Conservation (phyloP, 2,329 filamentous ascomycete genomes). For the Sclerotinia subarctica region DNA sequence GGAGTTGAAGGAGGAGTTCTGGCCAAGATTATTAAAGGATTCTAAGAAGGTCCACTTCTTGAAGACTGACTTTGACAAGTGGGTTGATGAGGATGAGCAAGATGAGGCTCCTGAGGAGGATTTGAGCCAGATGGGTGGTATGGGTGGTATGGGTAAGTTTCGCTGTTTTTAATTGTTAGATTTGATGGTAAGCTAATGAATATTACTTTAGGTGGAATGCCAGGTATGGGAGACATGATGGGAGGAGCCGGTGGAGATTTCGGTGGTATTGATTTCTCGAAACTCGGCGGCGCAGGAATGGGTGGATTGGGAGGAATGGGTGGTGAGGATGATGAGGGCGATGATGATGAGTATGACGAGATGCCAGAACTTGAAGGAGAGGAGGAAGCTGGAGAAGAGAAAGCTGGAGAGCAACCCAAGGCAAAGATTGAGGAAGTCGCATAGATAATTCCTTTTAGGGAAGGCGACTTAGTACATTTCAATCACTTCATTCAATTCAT, state of each 20-base stretch:
- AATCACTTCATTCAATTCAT: not conserved
- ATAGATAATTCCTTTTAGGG: conserved; percentile 26
- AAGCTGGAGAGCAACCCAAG: conserved; percentile 41
- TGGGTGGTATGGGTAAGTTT: conserved; percentile 59
- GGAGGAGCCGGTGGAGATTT: conserved; percentile 62
- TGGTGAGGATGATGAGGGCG: conserved; percentile 46
- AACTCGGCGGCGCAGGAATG: conserved; percentile 66
- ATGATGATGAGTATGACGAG: conserved; percentile 63
- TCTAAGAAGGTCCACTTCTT: conserved; percentile 87
- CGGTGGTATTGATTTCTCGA: conserved; percentile 89
- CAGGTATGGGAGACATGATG: conserved; percentile 40
- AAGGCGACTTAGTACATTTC: not conserved
- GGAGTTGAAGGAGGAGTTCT: conserved; percentile 90
- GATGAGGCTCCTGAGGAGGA: conserved; percentile 84
- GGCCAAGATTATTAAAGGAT: conserved; percentile 92
- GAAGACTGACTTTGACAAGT: conserved; percentile 97
- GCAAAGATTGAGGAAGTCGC: conserved; percentile 42
- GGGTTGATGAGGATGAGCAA: conserved; percentile 68
- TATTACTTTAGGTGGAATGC: conserved; percentile 13
- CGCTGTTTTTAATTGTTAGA: not conserved
- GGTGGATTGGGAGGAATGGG: conserved; percentile 43
- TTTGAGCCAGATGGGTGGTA: conserved; percentile 59
- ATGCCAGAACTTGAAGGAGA: conserved; percentile 78
- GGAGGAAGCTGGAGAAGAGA: conserved; percentile 44
- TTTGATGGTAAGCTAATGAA: not conserved